A percentile compares a stretch with the other conserved stretches of the same genome.
Evolutionary conservation across 495 filamentous ascomycete genomes (phyloP).

Genomic region (Bryoglossum gracile): DNA sequence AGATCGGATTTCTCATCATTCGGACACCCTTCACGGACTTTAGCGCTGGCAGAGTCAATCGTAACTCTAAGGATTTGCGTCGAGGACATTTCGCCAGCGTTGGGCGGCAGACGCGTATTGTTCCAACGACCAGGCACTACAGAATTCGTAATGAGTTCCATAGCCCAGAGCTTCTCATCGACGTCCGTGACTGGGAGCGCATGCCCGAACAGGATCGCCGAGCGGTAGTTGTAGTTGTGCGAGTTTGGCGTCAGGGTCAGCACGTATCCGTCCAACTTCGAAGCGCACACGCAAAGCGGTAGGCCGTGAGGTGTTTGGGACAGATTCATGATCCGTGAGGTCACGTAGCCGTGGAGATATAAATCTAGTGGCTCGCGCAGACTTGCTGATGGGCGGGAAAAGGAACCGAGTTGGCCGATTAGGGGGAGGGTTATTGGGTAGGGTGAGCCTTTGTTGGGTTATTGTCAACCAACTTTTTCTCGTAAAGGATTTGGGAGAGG

Average conservation of each 20-base stretch:
- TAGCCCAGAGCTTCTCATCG: constrained; percentile 73
- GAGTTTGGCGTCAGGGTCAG: constrained; percentile 61
- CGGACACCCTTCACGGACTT: constrained; percentile 63
- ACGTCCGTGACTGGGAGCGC: constrained; percentile 57
- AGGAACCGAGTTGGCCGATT: constrained; percentile 74
- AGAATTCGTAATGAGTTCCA: constrained; percentile 72
- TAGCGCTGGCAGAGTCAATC: constrained; percentile 70
- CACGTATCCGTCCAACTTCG: constrained; percentile 52
- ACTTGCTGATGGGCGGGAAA: constrained; percentile 48
- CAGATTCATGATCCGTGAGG: constrained; percentile 64
- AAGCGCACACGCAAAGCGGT: constrained; percentile 59
- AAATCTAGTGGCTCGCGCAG: constrained; percentile 56
- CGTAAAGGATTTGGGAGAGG: too few relatives aligned
- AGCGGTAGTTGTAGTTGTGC: constrained; percentile 90
- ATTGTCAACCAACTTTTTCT: too few relatives aligned
- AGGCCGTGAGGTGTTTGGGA: constrained; percentile 28
- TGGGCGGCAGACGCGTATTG: constrained; percentile 60
- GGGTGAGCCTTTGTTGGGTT: constrained; percentile 51
- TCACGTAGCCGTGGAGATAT: constrained; percentile 85
- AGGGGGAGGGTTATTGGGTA: constrained; percentile 77
- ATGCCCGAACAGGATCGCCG: constrained; percentile 70
- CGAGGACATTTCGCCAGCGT: constrained; percentile 63
- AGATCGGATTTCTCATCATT: constrained; percentile 65
- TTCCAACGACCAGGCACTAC: constrained; percentile 63
- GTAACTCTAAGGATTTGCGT: constrained; percentile 67